These are phyloP conservation scores for Camelina sativa DNA, from an alignment of 345 rosid species.

Conservation along the genomic window DNA sequence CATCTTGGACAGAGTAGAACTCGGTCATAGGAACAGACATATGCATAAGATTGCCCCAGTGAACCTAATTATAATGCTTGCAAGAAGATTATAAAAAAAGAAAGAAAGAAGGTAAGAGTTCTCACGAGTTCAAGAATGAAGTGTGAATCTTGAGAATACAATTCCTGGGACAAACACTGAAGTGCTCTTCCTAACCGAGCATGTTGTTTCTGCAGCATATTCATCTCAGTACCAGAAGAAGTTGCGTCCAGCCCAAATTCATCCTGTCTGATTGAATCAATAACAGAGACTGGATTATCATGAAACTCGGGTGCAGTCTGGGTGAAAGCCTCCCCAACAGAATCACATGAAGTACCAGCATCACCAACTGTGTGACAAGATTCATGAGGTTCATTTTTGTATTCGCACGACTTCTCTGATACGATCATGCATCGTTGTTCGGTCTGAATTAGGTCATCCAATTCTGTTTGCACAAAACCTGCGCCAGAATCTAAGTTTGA, in stretches of 20 bases:
- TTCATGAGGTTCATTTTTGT: conserved; percentile 38
- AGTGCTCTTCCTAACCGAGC: conserved; percentile 99
- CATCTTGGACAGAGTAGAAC: conserved; percentile 8
- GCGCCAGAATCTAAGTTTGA: conserved; percentile 39
- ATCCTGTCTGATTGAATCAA: conserved; percentile 81
- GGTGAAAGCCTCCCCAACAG: conserved; percentile 33
- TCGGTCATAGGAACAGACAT: conserved; percentile 7
- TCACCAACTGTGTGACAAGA: conserved; percentile 36
- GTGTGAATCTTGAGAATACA: conserved; percentile 98
- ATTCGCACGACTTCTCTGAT: conserved; percentile 35
- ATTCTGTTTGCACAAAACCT: conserved; percentile 36
- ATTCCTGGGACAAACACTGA: conserved; percentile 94
- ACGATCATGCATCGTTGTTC: conserved; percentile 34
- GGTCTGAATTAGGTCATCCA: conserved; percentile 39
- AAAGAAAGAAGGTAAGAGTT: conserved; percentile 21
- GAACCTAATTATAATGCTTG: conserved; percentile 21
- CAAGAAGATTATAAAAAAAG: conserved; percentile 25
- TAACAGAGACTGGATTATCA: conserved; percentile 54
- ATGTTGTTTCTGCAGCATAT: conserved; percentile 89
- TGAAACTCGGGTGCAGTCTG: conserved; percentile 44
- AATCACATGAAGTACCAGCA: conserved; percentile 43
- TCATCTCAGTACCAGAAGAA: conserved; percentile 67
- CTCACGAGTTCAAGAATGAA: conserved; percentile 98
- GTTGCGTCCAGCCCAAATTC: conserved; percentile 84
- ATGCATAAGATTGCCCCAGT: conserved; percentile 11